Conservation (phyloP, 2,329 filamentous ascomycete genomes). For the Metarhizium brunneum region DNA sequence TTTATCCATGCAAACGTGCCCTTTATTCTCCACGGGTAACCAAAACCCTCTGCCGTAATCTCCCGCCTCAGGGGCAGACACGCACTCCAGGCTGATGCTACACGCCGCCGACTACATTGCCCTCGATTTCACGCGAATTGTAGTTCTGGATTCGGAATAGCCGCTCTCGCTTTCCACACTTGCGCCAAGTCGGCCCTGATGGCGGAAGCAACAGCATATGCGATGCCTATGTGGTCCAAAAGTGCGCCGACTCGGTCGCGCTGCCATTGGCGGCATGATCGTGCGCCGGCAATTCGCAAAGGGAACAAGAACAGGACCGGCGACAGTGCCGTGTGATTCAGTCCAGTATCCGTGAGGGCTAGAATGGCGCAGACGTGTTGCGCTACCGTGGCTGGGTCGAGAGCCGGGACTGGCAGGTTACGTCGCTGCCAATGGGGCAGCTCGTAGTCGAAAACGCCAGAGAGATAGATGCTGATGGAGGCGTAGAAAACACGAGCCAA, state of each 20-base stretch:
- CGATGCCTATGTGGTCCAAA: neutral
- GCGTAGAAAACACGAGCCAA: slow-evolving; percentile 18
- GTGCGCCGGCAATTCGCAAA: slow-evolving; percentile 23
- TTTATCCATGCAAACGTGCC: too few species aligned
- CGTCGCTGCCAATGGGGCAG: slow-evolving; percentile 18
- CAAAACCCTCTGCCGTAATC: too few species aligned
- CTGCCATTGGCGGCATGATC: slow-evolving; percentile 10
- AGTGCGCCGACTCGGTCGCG: neutral
- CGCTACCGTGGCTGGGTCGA: neutral
- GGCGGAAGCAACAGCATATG: slow-evolving; percentile 4
- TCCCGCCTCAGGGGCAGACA: too few species aligned
- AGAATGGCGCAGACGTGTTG: slow-evolving; percentile 15
- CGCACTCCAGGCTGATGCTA: too few species aligned
- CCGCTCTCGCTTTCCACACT: slow-evolving; percentile 7
- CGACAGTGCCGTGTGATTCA: slow-evolving; percentile 16
- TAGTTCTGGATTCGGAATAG: neutral
- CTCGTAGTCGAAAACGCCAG: slow-evolving; percentile 27
- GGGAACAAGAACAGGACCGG: slow-evolving; percentile 25
- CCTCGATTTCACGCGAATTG: neutral
- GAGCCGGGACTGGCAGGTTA: neutral
- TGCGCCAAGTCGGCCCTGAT: slow-evolving; percentile 13
- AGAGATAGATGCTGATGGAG: slow-evolving; percentile 27
- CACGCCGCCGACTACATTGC: neutral
- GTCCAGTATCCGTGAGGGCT: slow-evolving; percentile 3
- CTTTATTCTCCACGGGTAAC: too few species aligned